Evolutionary conservation across 306 rosid genomes (phyloP).

Genomic region (Carpinus viminea): DNA sequence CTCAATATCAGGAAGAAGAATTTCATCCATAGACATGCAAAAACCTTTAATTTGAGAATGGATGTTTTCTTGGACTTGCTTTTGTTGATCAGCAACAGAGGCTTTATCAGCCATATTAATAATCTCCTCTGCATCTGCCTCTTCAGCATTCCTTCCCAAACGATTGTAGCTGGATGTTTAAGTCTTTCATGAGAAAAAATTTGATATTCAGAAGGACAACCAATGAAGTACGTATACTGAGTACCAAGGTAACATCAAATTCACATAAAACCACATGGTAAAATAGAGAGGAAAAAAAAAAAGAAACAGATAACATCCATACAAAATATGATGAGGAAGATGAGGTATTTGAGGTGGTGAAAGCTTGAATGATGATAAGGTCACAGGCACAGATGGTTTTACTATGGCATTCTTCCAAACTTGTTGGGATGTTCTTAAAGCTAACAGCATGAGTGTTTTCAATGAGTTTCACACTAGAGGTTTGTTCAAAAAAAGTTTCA

Average conservation of each 20-base stretch:
- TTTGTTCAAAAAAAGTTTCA: no score
- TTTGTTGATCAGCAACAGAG: constrained; percentile 68
- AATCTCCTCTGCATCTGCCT: constrained; percentile 66
- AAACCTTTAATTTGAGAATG: constrained; percentile 62
- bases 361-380: no score
- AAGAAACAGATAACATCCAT: neutral
- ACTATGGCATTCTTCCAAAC: no score
- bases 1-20: constrained; percentile 60
- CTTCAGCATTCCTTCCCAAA: constrained; percentile 66
- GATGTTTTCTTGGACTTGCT: constrained; percentile 81
- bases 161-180: constrained; percentile 66
- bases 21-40: constrained; percentile 65
- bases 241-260: constrained; percentile 8
- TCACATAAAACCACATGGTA: neutral
- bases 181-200: constrained; percentile 43
- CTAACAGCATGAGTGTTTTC: no score
- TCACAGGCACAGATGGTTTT: no score
- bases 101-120: constrained; percentile 73
- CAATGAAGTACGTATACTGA: neutral
- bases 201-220: neutral
- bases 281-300: neutral
- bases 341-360: no score
- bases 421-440: no score
- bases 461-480: no score
- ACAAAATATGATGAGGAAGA: no score